Evolutionary conservation across 345 rosid genomes (phyloP).

Genomic region (Eucalyptus marginata): DNA sequence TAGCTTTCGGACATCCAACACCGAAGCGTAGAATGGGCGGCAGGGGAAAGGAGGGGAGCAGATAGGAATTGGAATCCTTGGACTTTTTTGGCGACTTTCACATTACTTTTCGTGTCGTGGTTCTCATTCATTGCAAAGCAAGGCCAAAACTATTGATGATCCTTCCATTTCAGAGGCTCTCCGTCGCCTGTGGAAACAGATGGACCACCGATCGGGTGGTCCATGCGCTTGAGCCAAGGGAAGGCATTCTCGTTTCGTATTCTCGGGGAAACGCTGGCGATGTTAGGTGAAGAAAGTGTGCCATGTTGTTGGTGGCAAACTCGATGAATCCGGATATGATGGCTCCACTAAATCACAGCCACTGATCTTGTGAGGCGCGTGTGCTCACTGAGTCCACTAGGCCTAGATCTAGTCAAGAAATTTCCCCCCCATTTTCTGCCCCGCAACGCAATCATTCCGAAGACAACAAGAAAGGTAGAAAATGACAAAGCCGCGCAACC

Average conservation of each 20-base stretch:
- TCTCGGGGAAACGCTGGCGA: background rate
- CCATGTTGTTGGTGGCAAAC: fast-evolving
- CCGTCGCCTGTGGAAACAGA: background rate
- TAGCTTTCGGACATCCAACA: background rate
- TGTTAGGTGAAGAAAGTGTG: background rate
- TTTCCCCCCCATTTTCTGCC: background rate
- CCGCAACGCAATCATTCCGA: background rate
- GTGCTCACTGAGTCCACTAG: background rate
- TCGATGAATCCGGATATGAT: too few species aligned
- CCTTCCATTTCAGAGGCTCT: background rate
- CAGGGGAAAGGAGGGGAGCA: background rate
- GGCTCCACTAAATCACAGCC: background rate
- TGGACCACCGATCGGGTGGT: background rate
- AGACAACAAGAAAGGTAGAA: background rate
- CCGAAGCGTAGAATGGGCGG: background rate
- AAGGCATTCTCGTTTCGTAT: background rate
- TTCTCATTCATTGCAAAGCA: background rate
- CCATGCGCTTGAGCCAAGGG: background rate
- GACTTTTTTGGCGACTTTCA: background rate
- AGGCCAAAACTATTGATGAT: background rate
- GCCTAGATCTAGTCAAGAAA: background rate
- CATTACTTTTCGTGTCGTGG: background rate
- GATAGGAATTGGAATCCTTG: background rate
- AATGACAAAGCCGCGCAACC: background rate
- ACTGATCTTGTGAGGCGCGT: background rate